Conservation (phyloP, 2,329 filamentous ascomycete species). For the Pestalotiopsis sp. region DNA sequence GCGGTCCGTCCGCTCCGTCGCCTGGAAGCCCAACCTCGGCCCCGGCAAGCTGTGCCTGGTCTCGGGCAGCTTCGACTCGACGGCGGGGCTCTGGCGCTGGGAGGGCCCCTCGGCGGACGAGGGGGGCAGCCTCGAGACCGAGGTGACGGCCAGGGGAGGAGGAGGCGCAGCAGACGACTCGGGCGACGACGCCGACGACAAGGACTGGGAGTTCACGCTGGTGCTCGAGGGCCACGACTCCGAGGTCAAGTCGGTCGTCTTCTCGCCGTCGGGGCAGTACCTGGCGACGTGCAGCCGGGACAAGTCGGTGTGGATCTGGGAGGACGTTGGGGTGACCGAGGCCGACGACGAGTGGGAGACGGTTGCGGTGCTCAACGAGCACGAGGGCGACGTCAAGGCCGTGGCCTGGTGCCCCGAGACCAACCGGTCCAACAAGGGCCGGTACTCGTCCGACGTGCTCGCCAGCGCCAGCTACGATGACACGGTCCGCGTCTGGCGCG, state of each 20-base stretch:
- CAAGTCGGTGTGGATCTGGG: constrained; percentile 98
- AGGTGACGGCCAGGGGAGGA: constrained; percentile 34
- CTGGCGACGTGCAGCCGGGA: constrained; percentile 91
- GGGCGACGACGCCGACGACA: constrained; percentile 61
- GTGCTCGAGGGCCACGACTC: constrained; percentile 94
- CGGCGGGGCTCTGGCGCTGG: constrained; percentile 81
- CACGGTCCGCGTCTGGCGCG: constrained; percentile 83
- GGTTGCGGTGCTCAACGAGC: constrained; percentile 90
- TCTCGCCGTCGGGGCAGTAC: constrained; percentile 73
- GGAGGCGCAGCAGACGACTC: constrained; percentile 31
- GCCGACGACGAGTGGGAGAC: constrained; percentile 97
- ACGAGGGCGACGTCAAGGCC: constrained; percentile 93
- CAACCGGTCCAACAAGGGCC: constrained; percentile 45
- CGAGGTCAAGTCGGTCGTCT: constrained; percentile 82
- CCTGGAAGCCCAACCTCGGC: constrained; percentile 80
- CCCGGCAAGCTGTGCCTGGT: constrained; percentile 74
- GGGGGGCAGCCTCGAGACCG: constrained; percentile 40
- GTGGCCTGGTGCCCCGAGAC: constrained; percentile 86
- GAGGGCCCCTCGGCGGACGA: constrained; percentile 45
- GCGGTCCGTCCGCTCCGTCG: constrained; percentile 80
- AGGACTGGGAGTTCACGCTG: constrained; percentile 91
- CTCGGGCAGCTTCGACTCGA: constrained; percentile 92
- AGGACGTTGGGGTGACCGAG: constrained; percentile 74
- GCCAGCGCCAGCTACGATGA: constrained; percentile 95
- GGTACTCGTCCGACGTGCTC: constrained; percentile 69